Evolutionary conservation across 148 eudicot genomes (phyloP).

Genomic region (Drosera capensis): DNA sequence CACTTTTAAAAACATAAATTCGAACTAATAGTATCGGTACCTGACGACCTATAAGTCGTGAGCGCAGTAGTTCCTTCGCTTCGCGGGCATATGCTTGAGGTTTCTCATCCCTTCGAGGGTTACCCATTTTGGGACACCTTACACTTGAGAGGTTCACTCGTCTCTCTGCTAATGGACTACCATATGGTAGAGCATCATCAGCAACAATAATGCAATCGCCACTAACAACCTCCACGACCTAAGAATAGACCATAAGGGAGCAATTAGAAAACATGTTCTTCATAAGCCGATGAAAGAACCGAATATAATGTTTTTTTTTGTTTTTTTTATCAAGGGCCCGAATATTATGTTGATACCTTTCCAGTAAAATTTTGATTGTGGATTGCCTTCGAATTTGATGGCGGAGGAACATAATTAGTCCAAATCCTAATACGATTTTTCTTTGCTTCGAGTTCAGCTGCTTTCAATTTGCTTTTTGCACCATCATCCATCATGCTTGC

Average conservation of each 20-base stretch:
- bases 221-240: constrained; percentile 93
- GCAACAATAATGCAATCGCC: constrained; percentile 87
- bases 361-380: constrained; percentile 90
- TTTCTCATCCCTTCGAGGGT: constrained; percentile 53
- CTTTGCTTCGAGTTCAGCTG: constrained; percentile 83
- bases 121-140: constrained; percentile 71
- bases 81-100: constrained; percentile 77
- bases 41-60: constrained; percentile 76
- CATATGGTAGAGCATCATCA: constrained; percentile 82
- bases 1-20: neutral
- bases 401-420: constrained; percentile 78
- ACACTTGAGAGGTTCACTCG: constrained; percentile 94
- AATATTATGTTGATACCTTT: no score
- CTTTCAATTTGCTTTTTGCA: constrained; percentile 42
- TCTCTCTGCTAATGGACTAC: constrained; percentile 79
- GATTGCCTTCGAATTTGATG: constrained; percentile 74
- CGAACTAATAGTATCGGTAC: constrained; percentile 14
- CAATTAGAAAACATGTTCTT: no score
- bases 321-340: no score
- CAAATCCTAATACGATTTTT: constrained; percentile 58
- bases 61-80: constrained; percentile 79
- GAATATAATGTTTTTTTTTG: no score
- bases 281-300: no score
- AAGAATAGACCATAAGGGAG: constrained; percentile 1
- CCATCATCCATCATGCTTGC: constrained; percentile 72